Evolutionary conservation across 768 basidiomycete species (phyloP).

Genomic region (Kwoniella heveanensis): DNA sequence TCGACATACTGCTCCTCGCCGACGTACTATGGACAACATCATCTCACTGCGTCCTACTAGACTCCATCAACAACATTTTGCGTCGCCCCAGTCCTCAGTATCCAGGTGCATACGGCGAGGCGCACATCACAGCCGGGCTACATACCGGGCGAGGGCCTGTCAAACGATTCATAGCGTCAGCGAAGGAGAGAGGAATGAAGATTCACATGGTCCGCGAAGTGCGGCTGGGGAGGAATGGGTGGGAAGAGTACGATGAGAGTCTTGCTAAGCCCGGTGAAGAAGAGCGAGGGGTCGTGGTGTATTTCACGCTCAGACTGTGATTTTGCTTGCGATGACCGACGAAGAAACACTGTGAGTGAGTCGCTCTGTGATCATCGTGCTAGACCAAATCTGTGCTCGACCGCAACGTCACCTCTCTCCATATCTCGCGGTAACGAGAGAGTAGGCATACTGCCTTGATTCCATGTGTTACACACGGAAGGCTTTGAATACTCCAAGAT

Average conservation of each 20-base stretch:
- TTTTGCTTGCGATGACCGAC: neutral
- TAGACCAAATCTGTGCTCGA: no score
- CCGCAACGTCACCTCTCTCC: no score
- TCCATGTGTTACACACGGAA: no score
- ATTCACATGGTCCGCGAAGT: slow-evolving; percentile 33
- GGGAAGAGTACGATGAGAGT: slow-evolving; percentile 30
- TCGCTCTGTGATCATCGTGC: no score
- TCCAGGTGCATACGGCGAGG: slow-evolving; percentile 25
- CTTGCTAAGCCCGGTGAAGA: slow-evolving; percentile 27
- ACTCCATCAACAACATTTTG: slow-evolving; percentile 38
- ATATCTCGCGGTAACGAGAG: no score
- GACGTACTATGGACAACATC: slow-evolving; percentile 53
- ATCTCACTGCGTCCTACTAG: slow-evolving; percentile 43
- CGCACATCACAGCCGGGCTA: slow-evolving; percentile 48
- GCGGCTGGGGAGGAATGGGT: slow-evolving; percentile 36
- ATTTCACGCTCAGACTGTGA: slow-evolving; percentile 15
- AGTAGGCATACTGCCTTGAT: no score
- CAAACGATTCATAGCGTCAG: slow-evolving; percentile 39
- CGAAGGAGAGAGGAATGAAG: slow-evolving; percentile 23
- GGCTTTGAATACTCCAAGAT: neutral
- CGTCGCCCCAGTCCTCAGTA: neutral
- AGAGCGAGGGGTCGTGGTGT: slow-evolving; percentile 48
- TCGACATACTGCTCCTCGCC: slow-evolving; percentile 50
- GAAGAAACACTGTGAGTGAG: no score
- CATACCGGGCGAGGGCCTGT: slow-evolving; percentile 54